A percentile compares a stretch with the other conserved stretches of the same genome.
phyloP scores from a whole-genome alignment of 495 filamentous ascomycete genomes.

The Neurospora sp. region DNA sequence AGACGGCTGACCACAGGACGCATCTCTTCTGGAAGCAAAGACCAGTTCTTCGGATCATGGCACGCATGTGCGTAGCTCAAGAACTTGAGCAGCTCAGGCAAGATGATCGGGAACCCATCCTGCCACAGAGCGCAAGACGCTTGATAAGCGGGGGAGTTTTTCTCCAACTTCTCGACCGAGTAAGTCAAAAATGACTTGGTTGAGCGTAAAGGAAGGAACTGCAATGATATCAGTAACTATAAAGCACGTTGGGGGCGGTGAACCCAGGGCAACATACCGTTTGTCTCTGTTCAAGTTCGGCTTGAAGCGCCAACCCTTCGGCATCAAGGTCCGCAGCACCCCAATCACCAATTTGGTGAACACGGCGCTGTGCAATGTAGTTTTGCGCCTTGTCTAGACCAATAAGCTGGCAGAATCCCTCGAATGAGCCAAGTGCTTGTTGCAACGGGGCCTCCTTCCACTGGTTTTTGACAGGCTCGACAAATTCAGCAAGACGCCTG shows the following conservation, averaged over 20 bases:
- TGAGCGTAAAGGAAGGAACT: conserved; percentile 67
- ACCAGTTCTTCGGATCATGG: conserved; percentile 80
- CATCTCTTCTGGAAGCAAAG: conserved; percentile 65
- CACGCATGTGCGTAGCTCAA: conserved; percentile 89
- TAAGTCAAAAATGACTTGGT: conserved; percentile 86
- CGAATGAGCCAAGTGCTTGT: conserved; percentile 60
- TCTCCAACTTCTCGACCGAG: conserved; percentile 79
- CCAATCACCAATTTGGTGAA: conserved; percentile 78
- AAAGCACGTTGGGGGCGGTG: not conserved
- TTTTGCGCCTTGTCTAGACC: conserved; percentile 69
- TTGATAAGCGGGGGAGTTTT: conserved; percentile 52
- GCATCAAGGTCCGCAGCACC: conserved; percentile 61
- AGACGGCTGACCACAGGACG: conserved; percentile 67
- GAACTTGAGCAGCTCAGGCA: conserved; percentile 80
- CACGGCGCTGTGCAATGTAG: conserved; percentile 62
- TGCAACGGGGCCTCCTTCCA: conserved; percentile 69
- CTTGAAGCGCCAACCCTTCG: conserved; percentile 70
- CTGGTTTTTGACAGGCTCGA: conserved; percentile 64
- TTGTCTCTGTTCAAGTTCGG: conserved; percentile 61
- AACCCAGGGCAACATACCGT: conserved; percentile 37
- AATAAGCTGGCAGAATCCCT: conserved; percentile 68
- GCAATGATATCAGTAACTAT: conserved; percentile 7
- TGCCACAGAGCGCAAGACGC: conserved; percentile 73
- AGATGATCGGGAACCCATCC: conserved; percentile 66
- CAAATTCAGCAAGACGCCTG: conserved; percentile 56